Percentiles rank a stretch among this genome's conserved stretches.
These are phyloP conservation scores for Pachysandra terminalis DNA, from an alignment of 164 flowering plant genomes.

Conservation along the genomic window DNA sequence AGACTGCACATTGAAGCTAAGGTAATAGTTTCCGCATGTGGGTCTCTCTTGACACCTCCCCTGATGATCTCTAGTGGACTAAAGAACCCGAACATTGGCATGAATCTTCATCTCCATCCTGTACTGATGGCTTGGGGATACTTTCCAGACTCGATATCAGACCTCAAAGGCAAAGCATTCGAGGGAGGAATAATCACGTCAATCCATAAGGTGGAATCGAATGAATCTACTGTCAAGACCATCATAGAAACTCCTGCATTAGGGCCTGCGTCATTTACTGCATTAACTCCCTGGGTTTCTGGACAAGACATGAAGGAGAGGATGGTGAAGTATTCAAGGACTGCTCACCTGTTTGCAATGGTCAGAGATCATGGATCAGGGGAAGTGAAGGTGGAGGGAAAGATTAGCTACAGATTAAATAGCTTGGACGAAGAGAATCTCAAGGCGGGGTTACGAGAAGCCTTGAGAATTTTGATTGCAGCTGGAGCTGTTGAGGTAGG, in stretches of 20 bases:
- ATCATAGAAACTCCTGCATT: no score
- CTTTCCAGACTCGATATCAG: conserved; percentile 42
- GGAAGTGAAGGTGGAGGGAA: no score
- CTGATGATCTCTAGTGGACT: conserved; percentile 58
- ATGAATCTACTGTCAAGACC: conserved; percentile 24
- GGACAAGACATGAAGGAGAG: no score
- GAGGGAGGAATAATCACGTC: conserved; percentile 69
- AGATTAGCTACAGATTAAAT: conserved; percentile 22
- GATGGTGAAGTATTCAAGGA: no score
- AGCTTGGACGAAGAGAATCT: conserved; percentile 37
- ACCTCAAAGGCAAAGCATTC: conserved; percentile 31
- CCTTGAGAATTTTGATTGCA: no score
- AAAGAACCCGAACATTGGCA: conserved; percentile 50
- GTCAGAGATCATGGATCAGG: conserved; percentile 53
- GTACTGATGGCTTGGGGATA: conserved; percentile 59
- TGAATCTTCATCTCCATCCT: conserved; percentile 66
- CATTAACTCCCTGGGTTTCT: no score
- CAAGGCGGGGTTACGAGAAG: no score
- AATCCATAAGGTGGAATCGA: conserved; percentile 41
- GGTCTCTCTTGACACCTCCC: no score
- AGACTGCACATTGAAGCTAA: no score
- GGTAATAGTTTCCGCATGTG: no score
- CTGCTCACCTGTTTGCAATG: no score
- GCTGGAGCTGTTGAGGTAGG: no score
- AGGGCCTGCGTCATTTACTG: conserved; percentile 42